A percentile compares a stretch with the other conserved stretches of the same genome.
These are phyloP conservation scores for Lithocarpus polystachyus DNA, from an alignment of 306 rosid species.

Conservation along the genomic window DNA sequence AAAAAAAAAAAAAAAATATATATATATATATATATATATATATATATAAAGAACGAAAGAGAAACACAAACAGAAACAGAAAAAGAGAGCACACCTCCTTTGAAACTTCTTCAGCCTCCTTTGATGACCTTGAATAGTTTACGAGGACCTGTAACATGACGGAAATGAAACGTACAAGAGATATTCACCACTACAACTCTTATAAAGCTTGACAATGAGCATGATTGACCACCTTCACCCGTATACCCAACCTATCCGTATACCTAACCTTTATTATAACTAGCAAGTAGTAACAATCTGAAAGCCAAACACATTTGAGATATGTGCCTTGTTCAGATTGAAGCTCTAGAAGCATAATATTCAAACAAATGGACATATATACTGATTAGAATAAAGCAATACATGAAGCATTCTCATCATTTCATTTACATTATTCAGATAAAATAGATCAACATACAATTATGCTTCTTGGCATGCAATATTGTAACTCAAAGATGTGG, in stretches of 20 bases:
- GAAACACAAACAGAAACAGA: not conserved
- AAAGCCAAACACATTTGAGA: too few relatives aligned
- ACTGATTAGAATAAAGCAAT: not conserved
- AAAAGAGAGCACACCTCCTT: conserved; percentile 58
- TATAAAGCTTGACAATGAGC: not conserved
- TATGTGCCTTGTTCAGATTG: too few relatives aligned
- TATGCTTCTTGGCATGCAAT: not conserved
- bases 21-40: not conserved
- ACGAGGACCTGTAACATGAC: conserved; percentile 62
- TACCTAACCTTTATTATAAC: not conserved
- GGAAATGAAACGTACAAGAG: not conserved
- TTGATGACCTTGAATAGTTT: conserved; percentile 87
- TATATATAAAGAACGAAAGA: not conserved
- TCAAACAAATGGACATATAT: not conserved
- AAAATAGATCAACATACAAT: not conserved
- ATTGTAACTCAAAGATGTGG: not conserved
- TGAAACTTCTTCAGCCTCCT: conserved; percentile 95
- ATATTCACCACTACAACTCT: not conserved
- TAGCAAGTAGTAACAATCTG: not conserved
- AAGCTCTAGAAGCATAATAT: too few relatives aligned
- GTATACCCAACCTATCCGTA: not conserved
- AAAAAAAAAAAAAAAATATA: too few relatives aligned
- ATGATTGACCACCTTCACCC: not conserved
- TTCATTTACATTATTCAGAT: not conserved
- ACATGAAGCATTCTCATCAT: not conserved